A percentile compares a stretch with the other conserved stretches of the same genome.
These are phyloP conservation scores for Nakazawaea wickerhamii DNA, from an alignment of 805 yeast genomes.

Conservation along the genomic window DNA sequence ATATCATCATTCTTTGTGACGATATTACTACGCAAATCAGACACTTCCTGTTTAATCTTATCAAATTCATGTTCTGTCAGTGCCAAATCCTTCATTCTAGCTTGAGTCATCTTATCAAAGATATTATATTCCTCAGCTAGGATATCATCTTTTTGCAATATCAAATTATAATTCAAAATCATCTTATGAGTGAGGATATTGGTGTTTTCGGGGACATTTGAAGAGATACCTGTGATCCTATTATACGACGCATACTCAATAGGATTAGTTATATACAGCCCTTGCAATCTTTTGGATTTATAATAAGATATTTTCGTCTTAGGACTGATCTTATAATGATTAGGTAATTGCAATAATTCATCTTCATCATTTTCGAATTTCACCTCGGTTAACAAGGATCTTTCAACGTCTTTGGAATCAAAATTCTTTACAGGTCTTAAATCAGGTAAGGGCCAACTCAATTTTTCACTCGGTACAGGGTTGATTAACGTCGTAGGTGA, in stretches of 20 bases:
- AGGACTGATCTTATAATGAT: constrained; percentile 20
- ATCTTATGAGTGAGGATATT: constrained; percentile 57
- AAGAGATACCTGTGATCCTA: constrained; percentile 29
- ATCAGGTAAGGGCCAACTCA: constrained; percentile 77
- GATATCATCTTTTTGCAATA: constrained; percentile 37
- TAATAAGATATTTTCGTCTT: constrained; percentile 38
- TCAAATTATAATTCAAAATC: constrained; percentile 48
- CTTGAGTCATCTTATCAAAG: constrained; percentile 33
- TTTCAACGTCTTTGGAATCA: constrained; percentile 72
- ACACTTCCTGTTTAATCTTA: constrained; percentile 41
- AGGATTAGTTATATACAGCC: constrained; percentile 62
- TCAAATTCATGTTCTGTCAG: constrained; percentile 39
- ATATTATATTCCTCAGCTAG: constrained; percentile 42
- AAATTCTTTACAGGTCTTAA: constrained; percentile 58
- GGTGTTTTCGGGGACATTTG: constrained; percentile 21
- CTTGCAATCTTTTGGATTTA: constrained; percentile 54
- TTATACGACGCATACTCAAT: constrained; percentile 31
- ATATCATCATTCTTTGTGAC: constrained; percentile 26
- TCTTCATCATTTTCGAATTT: constrained; percentile 52
- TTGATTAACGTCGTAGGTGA: constrained; percentile 13
- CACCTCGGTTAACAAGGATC: constrained; percentile 69
- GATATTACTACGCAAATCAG: constrained; percentile 30
- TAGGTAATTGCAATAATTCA: constrained; percentile 17
- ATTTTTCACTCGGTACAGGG: constrained; percentile 16
- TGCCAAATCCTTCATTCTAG: constrained; percentile 37